A percentile compares a stretch with the other conserved stretches of the same genome.
phyloP scores from a whole-genome alignment of 345 rosid genomes.

The Anacardium occidentale region DNA sequence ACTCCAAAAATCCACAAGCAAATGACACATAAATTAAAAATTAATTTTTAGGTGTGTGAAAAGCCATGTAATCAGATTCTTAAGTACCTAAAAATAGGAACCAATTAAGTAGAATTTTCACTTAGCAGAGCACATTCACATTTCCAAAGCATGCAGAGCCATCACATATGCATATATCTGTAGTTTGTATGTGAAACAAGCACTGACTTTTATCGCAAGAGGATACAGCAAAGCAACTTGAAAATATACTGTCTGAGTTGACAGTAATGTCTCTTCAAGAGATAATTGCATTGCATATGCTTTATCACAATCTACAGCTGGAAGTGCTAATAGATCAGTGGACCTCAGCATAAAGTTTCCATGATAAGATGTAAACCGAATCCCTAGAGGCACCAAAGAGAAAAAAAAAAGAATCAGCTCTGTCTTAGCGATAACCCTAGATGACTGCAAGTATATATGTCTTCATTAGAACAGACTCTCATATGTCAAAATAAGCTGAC shows the following conservation, averaged over 20 bases:
- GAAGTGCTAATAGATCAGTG: slow-evolving; percentile 92
- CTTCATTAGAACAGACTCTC: slow-evolving; percentile 10
- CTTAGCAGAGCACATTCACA: not conserved
- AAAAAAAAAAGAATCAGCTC: slow-evolving; percentile 24
- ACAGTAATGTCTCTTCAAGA: slow-evolving; percentile 88
- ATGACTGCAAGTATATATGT: not conserved
- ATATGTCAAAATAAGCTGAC: slow-evolving; percentile 33
- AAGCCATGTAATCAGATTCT: not conserved
- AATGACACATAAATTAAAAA: not conserved
- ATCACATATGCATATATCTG: not conserved
- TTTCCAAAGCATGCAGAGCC: too few species aligned
- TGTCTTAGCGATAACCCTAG: not conserved
- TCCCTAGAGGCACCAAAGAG: slow-evolving; percentile 51
- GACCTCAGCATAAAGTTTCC: slow-evolving; percentile 99
- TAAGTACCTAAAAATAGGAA: not conserved
- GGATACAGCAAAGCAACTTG: slow-evolving; percentile 99
- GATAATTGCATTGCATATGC: slow-evolving; percentile 94
- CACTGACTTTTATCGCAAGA: slow-evolving; percentile 22
- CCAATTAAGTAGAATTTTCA: not conserved
- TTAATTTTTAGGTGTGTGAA: not conserved
- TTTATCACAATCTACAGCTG: slow-evolving; percentile 98
- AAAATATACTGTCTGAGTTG: slow-evolving; percentile 85
- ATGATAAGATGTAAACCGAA: slow-evolving; percentile 90
- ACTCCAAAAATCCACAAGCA: not conserved
- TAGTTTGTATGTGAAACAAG: not conserved